Evolutionary conservation across 148 eudicot genomes (phyloP).

Genomic region (Rhododendron henanense): DNA sequence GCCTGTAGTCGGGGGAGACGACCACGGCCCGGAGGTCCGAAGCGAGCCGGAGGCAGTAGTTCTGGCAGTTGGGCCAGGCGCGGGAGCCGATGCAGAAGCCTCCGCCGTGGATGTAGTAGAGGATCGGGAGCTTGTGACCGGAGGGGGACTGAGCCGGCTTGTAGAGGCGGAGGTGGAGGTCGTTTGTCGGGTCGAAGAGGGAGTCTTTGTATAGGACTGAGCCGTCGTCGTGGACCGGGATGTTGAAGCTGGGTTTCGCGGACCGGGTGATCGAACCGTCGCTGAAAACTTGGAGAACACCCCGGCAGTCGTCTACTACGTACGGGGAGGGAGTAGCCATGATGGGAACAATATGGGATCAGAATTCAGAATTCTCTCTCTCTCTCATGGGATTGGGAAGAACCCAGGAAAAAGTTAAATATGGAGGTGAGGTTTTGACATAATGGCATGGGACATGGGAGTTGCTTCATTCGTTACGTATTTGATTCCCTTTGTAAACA

Average conservation of each 20-base stretch:
- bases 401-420: no score
- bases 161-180: constrained; percentile 57
- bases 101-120: constrained; percentile 64
- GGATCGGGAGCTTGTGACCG: constrained; percentile 40
- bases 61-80: constrained; percentile 63
- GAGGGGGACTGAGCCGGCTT: constrained; percentile 33
- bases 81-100: constrained; percentile 67
- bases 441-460: no score
- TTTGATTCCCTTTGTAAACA: no score
- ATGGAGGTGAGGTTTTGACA: no score
- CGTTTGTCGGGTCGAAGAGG: constrained; percentile 27
- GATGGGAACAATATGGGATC: background rate
- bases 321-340: constrained; percentile 13
- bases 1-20: constrained; percentile 48
- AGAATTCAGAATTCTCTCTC: background rate
- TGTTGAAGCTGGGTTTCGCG: constrained; percentile 32
- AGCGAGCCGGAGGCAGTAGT: constrained; percentile 48
- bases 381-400: background rate
- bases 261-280: constrained; percentile 53
- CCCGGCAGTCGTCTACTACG: constrained; percentile 55
- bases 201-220: constrained; percentile 48
- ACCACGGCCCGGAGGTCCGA: constrained; percentile 44
- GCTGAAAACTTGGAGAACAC: constrained; percentile 46
- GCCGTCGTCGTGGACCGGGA: constrained; percentile 41
- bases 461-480: no score